phyloP scores from a whole-genome alignment of 2,329 filamentous ascomycete species.

The Phyllosticta capitalensis region DNA sequence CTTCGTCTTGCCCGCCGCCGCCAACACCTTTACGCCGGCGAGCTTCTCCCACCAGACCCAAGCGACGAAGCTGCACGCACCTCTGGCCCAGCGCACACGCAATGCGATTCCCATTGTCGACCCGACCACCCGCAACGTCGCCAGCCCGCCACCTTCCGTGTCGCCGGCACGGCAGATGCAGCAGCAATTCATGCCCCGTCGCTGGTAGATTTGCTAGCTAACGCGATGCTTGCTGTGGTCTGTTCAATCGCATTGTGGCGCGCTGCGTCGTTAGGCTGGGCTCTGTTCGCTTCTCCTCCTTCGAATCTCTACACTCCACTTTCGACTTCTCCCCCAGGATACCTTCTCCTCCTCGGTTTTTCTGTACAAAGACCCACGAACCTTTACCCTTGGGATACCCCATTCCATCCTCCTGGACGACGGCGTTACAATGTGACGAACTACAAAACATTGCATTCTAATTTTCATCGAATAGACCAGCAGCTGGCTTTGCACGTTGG shows the following conservation, averaged over 20 bases:
- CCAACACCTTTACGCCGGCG: constrained; percentile 46
- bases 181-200: constrained; percentile 41
- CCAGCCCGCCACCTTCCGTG: constrained; percentile 72
- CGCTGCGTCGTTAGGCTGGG: constrained; percentile 31
- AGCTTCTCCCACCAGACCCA: constrained; percentile 52
- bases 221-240: constrained; percentile 21
- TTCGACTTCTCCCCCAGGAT: constrained; percentile 28
- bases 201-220: constrained; percentile 35
- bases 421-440: constrained; percentile 32
- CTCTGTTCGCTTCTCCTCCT: constrained; percentile 21
- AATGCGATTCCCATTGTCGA: constrained; percentile 98
- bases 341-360: constrained; percentile 25
- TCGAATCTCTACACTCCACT: constrained; percentile 10
- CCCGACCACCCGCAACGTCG: constrained; percentile 82
- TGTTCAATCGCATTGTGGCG: constrained; percentile 27
- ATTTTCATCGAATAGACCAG: constrained; percentile 19
- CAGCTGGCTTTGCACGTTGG: constrained; percentile 24
- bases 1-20: constrained; percentile 58
- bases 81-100: constrained; percentile 75
- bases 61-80: constrained; percentile 76
- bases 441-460: constrained; percentile 18
- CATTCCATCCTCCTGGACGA: constrained; percentile 27
- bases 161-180: constrained; percentile 55
- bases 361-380: constrained; percentile 34
- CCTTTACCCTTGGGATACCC: constrained; percentile 29